These are phyloP conservation scores for Prunus armeniaca DNA, from an alignment of 306 rosid genomes.

Conservation along the genomic window DNA sequence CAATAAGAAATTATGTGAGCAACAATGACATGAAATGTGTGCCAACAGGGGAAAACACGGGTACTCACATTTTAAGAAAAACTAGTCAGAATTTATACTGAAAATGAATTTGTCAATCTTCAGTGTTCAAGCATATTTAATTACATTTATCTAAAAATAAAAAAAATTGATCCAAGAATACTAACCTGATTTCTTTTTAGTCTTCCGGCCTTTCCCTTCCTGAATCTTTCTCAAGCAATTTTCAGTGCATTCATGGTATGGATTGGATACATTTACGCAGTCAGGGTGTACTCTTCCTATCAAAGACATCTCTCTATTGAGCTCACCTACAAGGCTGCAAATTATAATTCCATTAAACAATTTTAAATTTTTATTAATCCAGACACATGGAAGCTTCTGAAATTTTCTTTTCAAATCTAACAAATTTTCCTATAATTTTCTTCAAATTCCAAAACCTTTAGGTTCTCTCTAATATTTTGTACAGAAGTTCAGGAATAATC, in stretches of 20 bases:
- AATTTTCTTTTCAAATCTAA: background rate
- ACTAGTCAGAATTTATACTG: background rate
- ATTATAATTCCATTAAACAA: background rate
- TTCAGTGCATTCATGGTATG: constrained; percentile 86
- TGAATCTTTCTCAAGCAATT: constrained; percentile 56
- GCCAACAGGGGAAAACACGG: background rate
- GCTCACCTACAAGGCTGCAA: constrained; percentile 7
- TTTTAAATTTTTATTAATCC: background rate
- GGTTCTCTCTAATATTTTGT: background rate
- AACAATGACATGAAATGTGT: background rate
- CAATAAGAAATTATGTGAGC: background rate
- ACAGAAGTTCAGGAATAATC: background rate
- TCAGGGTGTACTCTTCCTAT: constrained; percentile 47
- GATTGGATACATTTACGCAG: constrained; percentile 69
- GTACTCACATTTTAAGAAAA: background rate
- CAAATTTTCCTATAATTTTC: background rate
- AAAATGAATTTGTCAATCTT: background rate
- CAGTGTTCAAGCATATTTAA: background rate
- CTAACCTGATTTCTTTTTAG: constrained; percentile 54
- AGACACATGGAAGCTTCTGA: background rate
- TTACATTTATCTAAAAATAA: background rate
- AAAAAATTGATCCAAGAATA: background rate
- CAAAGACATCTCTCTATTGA: constrained; percentile 54
- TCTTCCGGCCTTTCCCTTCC: constrained; percentile 55
- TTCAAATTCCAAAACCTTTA: background rate